A percentile compares a stretch with the other conserved stretches of the same genome.
These are phyloP conservation scores for Hypoxylon rickii DNA, from an alignment of 495 filamentous ascomycete genomes.

Conservation along the genomic window DNA sequence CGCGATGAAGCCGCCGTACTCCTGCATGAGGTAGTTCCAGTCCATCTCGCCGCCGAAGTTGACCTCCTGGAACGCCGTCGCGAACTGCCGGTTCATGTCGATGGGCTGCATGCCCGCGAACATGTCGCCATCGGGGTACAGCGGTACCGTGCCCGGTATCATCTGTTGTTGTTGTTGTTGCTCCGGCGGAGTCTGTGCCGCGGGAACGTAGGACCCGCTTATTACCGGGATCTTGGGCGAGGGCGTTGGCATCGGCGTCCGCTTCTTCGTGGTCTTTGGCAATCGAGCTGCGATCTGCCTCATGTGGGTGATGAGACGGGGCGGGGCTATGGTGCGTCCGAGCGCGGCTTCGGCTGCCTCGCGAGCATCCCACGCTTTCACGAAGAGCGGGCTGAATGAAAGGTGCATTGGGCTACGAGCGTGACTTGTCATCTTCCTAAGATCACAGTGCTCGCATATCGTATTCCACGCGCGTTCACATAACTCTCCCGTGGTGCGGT, in stretches of 20 bases:
- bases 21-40: conserved; percentile 49
- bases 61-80: conserved; percentile 41
- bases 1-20: conserved; percentile 45
- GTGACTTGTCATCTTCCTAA: conserved; percentile 46
- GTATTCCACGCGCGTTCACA: conserved; percentile 59
- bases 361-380: conserved; percentile 60
- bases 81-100: conserved; percentile 37
- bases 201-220: conserved; percentile 27
- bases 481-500: conserved; percentile 51
- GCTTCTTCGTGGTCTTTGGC: conserved; percentile 33
- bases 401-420: conserved; percentile 56
- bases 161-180: conserved; percentile 12
- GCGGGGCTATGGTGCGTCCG: conserved; percentile 45
- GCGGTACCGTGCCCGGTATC: conserved; percentile 15
- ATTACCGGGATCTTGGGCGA: conserved; percentile 37
- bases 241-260: conserved; percentile 34
- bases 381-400: conserved; percentile 52
- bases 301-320: conserved; percentile 48
- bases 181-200: conserved; percentile 23
- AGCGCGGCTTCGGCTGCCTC: conserved; percentile 48
- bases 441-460: conserved; percentile 55
- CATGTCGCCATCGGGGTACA: conserved; percentile 33
- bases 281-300: conserved; percentile 37
- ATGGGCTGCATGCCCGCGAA: conserved; percentile 28
- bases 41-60: conserved; percentile 50